Base-by-base conservation (phyloP, 148 eudicot genomes). In the Cornus controversa region DNA sequence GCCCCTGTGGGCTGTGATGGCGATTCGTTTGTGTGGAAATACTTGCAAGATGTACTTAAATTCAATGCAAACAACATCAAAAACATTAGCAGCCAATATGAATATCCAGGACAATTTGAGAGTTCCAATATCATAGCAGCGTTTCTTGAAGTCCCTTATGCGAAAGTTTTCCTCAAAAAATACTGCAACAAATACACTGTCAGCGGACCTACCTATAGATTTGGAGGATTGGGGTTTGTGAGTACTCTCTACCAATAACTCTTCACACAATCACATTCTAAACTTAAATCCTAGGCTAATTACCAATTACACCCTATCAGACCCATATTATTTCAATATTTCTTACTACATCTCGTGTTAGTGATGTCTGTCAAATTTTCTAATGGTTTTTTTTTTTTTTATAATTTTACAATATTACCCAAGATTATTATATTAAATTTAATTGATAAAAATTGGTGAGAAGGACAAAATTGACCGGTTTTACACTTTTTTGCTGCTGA, bases 201-300 rank as follows among this genome's bases (percentile, higher is more conserved):
- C 2, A 70, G 74, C 65, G 80, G 79, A 16, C 74, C 71, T 8
- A 42, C 66, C 29, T 79, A 69, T 71, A 78, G 80, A 71, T 79
- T 84, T 74, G 87, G 80, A 70, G 89, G 84, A n/a, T 75, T 80
- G 4, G 87, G 83, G 40, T 86, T 86, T 80, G 89, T 86, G 73
- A 86, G 89, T 84, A 65, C 5, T 57, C 63, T 0, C 63, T 18
- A n/a, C n/a, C n/a, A n/a, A 18, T 47, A 10, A 47, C 53, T 47
- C 7, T 11, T 47, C 53, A 47, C 53, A 8, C 13, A 1, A 8
- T 47, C 14, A 47, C 53, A 47, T n/a, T n/a, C n/a, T n/a, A n/a
- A n/a, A n/a, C n/a, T n/a, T n/a, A n/a, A n/a, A n/a, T n/a, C n/a
- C n/a, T n/a, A n/a, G n/a, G n/a, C n/a, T n/a, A n/a, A n/a, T n/a